Evolutionary conservation across 345 rosid genomes (phyloP).

Genomic region (Pistacia atlantica): DNA sequence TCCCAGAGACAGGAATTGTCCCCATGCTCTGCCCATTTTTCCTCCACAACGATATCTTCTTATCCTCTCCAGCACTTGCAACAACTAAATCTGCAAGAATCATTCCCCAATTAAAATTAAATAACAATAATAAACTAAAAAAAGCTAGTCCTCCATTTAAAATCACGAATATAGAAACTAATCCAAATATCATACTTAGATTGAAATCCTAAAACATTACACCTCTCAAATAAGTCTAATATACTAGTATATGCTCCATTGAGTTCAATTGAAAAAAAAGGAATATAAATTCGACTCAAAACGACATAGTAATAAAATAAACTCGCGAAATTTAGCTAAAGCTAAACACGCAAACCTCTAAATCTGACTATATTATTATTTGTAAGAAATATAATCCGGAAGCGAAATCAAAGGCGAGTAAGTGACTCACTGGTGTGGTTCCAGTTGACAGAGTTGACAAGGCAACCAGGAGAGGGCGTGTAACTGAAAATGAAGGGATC

Average conservation of each 20-base stretch:
- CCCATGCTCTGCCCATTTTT: constrained; percentile 84
- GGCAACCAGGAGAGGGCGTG: constrained; percentile 69
- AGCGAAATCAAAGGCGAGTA: constrained; percentile 1
- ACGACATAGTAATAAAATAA: not conserved
- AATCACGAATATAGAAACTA: not conserved
- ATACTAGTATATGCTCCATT: not conserved
- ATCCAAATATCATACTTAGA: not conserved
- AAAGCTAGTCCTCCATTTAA: not conserved
- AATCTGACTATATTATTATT: not conserved
- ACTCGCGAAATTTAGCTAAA: not conserved
- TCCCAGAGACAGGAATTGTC: constrained; percentile 70
- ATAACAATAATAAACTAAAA: not conserved
- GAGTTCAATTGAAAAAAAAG: not conserved
- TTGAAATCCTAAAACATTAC: not conserved
- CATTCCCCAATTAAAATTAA: not conserved
- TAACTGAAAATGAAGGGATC: constrained; percentile 84
- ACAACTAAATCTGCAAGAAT: constrained; percentile 79
- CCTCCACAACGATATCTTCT: constrained; percentile 89
- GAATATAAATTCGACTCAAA: constrained; percentile 7
- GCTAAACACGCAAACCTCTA: not conserved
- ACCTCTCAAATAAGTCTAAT: not conserved
- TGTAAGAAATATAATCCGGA: not conserved
- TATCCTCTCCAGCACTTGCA: constrained; percentile 98
- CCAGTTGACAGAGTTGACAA: constrained; percentile 92
- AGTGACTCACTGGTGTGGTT: constrained; percentile 78